Base-by-base conservation (phyloP, 306 rosid genomes). In the Rubus idaeus region DNA sequence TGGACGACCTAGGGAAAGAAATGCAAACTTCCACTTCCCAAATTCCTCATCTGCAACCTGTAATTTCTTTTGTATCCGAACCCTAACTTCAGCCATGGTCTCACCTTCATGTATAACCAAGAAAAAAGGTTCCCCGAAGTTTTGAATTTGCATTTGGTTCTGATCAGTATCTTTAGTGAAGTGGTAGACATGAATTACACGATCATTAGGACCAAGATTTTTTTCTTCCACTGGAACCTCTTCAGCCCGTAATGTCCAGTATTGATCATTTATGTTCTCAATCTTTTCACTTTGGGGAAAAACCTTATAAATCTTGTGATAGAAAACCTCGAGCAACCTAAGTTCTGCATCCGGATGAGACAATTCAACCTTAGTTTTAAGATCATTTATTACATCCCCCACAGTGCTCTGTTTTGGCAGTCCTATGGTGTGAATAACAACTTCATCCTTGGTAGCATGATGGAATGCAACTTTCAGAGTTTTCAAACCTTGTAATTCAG, bases 171-270 rank as follows among this genome's bases (percentile, higher is more conserved):
- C 97, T 79, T 93, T 91, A 20, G 89, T 93, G 73, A 93, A 91
- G 88, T 93, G 98, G 80, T 91, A 93, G 17, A 93, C 98, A 61
- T 91, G 97, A 67, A 93, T 93, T 70, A 89, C 78, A 42, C 95
- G 95, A 77, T 91, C 97, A 49, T 87, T 83, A 63, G 93, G 84
- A 77, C 88, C 90, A 50, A 93, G 87, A 74, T 88, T 87, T 84
- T 93, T 93, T 85, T 93, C 98, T 70, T 93, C 98, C 74, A 88
- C 97, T 0, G 98, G 96, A 57, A 93, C 71, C 97, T 93, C 98
- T 68, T 93, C 98, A 3, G 98, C 98, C 21, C 98, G 89, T 68
- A 93, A 86, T 6, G 98, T 91, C 97, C 98, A 93, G 88, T 93
- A 93, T 68, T 91, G 98, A 82, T 93, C 98, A 74, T 91, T 93